phyloP scores from a whole-genome alignment of 2,329 filamentous ascomycete genomes.

The Sclerotinia sclerotiorum region DNA sequence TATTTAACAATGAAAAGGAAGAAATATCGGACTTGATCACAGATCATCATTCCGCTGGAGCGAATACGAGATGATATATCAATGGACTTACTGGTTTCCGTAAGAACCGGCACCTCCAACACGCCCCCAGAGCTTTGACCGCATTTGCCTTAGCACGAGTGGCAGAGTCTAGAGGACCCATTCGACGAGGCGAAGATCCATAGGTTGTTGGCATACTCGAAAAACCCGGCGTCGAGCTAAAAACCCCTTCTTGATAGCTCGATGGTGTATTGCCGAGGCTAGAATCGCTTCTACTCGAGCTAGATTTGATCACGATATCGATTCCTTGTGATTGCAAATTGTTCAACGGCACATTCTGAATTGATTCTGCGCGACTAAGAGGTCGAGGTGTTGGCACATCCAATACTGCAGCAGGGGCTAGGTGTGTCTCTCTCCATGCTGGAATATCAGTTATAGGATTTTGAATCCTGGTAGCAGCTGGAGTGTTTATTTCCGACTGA shows the following conservation, averaged over 20 bases:
- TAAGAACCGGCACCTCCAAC: constrained; percentile 28
- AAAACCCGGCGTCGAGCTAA: constrained; percentile 10
- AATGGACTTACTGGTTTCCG: constrained; percentile 24
- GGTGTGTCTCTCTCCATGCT: not conserved
- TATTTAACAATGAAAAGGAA: too few species aligned
- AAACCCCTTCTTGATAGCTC: constrained; percentile 22
- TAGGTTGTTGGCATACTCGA: constrained; percentile 16
- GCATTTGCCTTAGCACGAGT: constrained; percentile 26
- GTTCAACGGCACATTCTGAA: not conserved
- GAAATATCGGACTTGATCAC: not conserved
- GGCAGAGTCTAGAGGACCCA: constrained; percentile 20
- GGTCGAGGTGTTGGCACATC: not conserved
- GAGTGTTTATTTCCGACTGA: not conserved
- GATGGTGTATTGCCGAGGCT: not conserved
- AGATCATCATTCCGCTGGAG: not conserved
- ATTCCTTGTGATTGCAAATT: not conserved
- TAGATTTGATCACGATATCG: constrained; percentile 1
- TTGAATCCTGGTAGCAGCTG: too few species aligned
- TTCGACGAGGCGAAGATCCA: constrained; percentile 17
- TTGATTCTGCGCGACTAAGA: not conserved
- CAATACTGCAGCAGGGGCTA: not conserved
- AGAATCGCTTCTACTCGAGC: not conserved
- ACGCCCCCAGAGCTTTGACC: constrained; percentile 27
- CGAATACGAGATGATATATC: not conserved
- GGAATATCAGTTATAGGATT: constrained; percentile 13